phyloP scores from a whole-genome alignment of 106 monocot species.

The Phalaenopsis aphrodite region DNA sequence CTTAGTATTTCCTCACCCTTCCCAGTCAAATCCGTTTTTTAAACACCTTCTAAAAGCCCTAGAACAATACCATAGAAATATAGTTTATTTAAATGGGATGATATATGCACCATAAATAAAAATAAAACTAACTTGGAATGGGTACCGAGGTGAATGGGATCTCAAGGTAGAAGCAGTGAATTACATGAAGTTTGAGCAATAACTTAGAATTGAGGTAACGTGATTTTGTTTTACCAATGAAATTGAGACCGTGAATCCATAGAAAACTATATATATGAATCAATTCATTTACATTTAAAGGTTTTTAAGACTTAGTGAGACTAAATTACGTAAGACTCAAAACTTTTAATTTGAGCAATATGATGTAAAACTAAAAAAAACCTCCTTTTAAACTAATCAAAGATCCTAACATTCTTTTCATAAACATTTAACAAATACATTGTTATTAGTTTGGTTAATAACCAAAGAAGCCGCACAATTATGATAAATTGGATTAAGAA shows the following conservation, averaged over 20 bases:
- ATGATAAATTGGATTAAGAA: conserved; percentile 4
- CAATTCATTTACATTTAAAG: not conserved
- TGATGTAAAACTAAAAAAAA: not conserved
- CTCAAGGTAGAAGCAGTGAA: not conserved
- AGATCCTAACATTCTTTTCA: not conserved
- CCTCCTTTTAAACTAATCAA: not conserved
- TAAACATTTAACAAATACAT: not conserved
- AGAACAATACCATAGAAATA: not conserved
- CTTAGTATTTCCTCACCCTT: too few relatives aligned
- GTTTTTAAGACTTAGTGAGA: not conserved
- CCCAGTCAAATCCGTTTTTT: too few relatives aligned
- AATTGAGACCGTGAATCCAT: not conserved
- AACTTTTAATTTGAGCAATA: not conserved
- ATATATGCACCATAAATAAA: not conserved
- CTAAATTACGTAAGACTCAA: not conserved
- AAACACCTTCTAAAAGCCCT: too few relatives aligned
- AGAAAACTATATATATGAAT: not conserved
- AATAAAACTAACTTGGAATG: not conserved
- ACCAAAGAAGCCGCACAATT: not conserved
- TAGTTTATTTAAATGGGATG: not conserved
- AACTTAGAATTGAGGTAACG: not conserved
- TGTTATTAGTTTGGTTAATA: not conserved
- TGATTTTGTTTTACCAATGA: not conserved
- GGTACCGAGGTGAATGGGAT: not conserved
- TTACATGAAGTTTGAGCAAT: not conserved